Base-by-base conservation (phyloP, 805 yeast species). In the Candida mattraensis region DNA sequence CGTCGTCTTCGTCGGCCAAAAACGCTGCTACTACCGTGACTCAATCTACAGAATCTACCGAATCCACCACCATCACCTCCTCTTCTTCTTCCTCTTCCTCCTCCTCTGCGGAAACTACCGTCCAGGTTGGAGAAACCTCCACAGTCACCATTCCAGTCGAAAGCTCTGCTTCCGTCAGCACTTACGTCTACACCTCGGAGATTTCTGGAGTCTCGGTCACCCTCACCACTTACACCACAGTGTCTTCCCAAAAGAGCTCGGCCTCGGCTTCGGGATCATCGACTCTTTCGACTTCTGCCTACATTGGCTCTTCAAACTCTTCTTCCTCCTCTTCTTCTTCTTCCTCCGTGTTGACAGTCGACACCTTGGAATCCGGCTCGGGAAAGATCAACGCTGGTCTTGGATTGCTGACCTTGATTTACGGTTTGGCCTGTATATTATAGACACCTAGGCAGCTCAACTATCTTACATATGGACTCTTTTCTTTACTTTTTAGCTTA, bases 131-230 rank as follows among this genome's bases (percentile, higher is more conserved):
- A 16, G 28, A 39, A 15, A 38, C 48, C 3, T 41, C 54, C 5
- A 45, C 48, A 1, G 53, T 51, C 12, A 32, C 49, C 7, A 39
- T 46, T 9, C 46, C 48, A n/a, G 35, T 41, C 17, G 50, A 49
- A 36, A 28, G 39, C 7, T 30, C 45, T 4, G 34, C 45, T 14
- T 24, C 39, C 3, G 32, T 44, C 15, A 42, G 45, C 31, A 40
- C 48, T 0, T 24, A 39, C 7, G 51, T 47, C 11, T 53, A 47
- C 51, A 52, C 58, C n/a, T 42, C 58, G 13, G 45, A 47, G 20
- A 44, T 51, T 29, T 51, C 54, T n/a, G 45, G 37, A 18, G 42
- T 48, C 16, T 42, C 54, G 7, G 58, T 54, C 21, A 49, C 42
- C 18, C 43, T 53, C 39, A 55, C 60, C 15, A 52, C 58, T 2